phyloP scores from a whole-genome alignment of 1,284 basidiomycete species.

The Moesziomyces sp. region DNA sequence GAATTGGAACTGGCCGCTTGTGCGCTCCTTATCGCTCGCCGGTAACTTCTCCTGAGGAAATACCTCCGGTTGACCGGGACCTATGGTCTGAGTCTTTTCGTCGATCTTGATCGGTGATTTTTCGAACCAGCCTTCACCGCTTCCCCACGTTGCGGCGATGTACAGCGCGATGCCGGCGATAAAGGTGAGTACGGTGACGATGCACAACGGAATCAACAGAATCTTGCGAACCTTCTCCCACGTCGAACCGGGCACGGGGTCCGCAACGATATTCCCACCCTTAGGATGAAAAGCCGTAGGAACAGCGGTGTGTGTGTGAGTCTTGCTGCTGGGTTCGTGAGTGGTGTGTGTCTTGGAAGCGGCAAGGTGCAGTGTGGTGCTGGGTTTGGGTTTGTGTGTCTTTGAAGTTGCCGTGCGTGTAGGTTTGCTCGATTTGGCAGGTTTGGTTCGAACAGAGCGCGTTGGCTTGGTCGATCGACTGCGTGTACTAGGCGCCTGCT shows the following conservation, averaged over 20 bases:
- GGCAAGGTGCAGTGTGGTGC: no score
- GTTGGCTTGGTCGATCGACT: no score
- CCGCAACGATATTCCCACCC: slow-evolving; percentile 1
- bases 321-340: no score
- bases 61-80: neutral
- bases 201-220: slow-evolving; percentile 14
- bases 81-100: neutral
- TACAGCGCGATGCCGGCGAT: slow-evolving; percentile 10
- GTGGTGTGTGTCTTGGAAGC: no score
- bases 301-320: neutral
- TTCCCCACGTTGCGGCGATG: slow-evolving; percentile 21
- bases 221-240: slow-evolving; percentile 20
- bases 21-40: no score
- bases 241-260: slow-evolving; percentile 14
- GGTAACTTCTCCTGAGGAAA: no score
- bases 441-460: no score
- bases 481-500: no score
- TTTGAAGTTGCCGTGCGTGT: neutral
- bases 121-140: slow-evolving; percentile 28
- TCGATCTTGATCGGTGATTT: neutral
- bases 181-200: slow-evolving; percentile 12
- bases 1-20: no score
- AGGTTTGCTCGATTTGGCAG: no score
- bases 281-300: neutral
- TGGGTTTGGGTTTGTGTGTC: neutral